Evolutionary conservation across 805 yeast genomes (phyloP).

Genomic region (Torulaspora delbrueckii): DNA sequence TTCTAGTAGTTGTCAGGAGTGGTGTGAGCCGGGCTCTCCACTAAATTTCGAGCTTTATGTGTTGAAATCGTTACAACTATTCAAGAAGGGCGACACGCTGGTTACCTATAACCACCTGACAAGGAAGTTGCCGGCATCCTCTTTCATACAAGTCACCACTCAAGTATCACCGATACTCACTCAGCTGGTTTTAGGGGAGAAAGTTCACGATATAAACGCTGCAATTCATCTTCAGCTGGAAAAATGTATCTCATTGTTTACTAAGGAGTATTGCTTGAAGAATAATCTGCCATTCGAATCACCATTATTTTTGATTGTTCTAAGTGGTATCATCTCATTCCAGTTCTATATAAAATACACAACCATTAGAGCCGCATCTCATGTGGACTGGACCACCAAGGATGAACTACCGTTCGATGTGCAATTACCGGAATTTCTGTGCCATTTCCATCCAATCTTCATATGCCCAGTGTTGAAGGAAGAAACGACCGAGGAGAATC

Average conservation of each 20-base stretch:
- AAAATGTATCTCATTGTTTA: slow-evolving; percentile 35
- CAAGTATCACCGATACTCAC: slow-evolving; percentile 44
- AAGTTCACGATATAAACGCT: slow-evolving; percentile 20
- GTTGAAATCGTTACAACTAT: slow-evolving; percentile 20
- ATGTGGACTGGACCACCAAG: slow-evolving; percentile 48
- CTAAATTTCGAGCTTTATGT: slow-evolving; percentile 27
- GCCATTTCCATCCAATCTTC: slow-evolving; percentile 56
- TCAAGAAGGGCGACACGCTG: slow-evolving; percentile 17
- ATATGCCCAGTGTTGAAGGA: slow-evolving; percentile 70
- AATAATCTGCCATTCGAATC: slow-evolving; percentile 50
- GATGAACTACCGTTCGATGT: slow-evolving; percentile 63
- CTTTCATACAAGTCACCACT: slow-evolving; percentile 34
- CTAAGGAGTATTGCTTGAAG: slow-evolving; percentile 46
- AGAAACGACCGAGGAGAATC: slow-evolving; percentile 55
- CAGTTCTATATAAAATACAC: slow-evolving; percentile 50
- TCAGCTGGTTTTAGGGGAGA: slow-evolving; percentile 27
- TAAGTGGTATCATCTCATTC: slow-evolving; percentile 51
- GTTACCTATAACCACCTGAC: slow-evolving; percentile 45
- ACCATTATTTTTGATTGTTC: slow-evolving; percentile 45
- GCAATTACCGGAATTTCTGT: slow-evolving; percentile 47
- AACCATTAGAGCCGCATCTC: slow-evolving; percentile 29
- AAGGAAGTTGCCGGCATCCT: slow-evolving; percentile 26
- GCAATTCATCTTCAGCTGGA: slow-evolving; percentile 22
- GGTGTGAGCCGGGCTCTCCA: slow-evolving; percentile 39
- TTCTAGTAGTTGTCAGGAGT: slow-evolving; percentile 44